Evolutionary conservation across 768 basidiomycete species (phyloP).

Genomic region (Cystobasidium ongulense): DNA sequence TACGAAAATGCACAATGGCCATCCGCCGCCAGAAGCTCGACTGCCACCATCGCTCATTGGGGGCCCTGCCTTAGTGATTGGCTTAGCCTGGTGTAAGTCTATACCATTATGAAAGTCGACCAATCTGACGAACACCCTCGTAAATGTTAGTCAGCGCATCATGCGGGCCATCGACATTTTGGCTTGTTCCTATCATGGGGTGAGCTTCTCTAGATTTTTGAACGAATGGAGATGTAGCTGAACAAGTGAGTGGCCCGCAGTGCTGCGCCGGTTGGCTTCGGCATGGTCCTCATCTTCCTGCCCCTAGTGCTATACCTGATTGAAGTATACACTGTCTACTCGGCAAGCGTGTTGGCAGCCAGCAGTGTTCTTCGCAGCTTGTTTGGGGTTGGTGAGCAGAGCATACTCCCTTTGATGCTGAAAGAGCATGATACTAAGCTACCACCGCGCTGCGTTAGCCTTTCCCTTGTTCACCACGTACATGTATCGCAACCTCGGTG

Average conservation of each 20-base stretch:
- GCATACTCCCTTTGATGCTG: not conserved
- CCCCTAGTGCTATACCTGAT: not conserved
- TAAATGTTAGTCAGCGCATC: slow-evolving; percentile 29
- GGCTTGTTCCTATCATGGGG: slow-evolving; percentile 59
- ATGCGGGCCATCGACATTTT: slow-evolving; percentile 46
- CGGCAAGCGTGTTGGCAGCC: slow-evolving; percentile 41
- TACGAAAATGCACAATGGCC: slow-evolving; percentile 42
- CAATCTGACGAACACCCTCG: not conserved
- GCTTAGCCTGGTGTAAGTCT: slow-evolving; percentile 35
- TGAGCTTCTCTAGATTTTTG: not conserved
- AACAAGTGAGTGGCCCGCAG: slow-evolving; percentile 40
- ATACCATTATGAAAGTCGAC: not conserved
- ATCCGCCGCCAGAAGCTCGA: slow-evolving; percentile 47
- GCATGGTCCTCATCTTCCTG: slow-evolving; percentile 32
- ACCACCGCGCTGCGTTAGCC: not conserved
- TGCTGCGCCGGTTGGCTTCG: slow-evolving; percentile 3
- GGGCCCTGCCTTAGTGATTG: slow-evolving; percentile 44
- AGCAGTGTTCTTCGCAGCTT: slow-evolving; percentile 43
- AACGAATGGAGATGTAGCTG: not conserved
- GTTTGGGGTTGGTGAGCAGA: slow-evolving; percentile 30
- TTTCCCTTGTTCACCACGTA: not conserved
- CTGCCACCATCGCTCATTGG: slow-evolving; percentile 45
- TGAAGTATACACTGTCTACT: slow-evolving; percentile 34
- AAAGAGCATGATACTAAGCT: not conserved
- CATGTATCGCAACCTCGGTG: slow-evolving; percentile 8